Base-by-base conservation (phyloP, 179 eudicot species). In the Patellifolia procumbens region DNA sequence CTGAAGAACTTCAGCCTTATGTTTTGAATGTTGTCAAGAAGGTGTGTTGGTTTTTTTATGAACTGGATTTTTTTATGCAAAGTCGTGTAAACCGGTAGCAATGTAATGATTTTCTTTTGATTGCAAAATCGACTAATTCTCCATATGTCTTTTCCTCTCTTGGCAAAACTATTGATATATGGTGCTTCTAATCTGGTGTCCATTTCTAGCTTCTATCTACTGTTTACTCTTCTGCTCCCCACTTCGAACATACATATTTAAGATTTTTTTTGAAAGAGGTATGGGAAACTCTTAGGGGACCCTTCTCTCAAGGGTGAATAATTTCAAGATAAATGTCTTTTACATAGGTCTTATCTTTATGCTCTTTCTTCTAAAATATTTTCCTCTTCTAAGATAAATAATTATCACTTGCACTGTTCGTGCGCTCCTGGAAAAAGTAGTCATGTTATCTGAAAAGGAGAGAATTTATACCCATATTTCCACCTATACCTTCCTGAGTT, bases 1-100 rank as follows among this genome's bases (percentile, higher is more conserved):
- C 98, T 0, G 99, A 96, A 82, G 99, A 93, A 72, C 98, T 96
- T 58, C 97, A 89, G 81, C 99, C 99, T 31, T 96, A 91, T 80
- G 99, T 95, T 31, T 91, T 93, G 61, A 75, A 89, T 71, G 99
- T 96, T 83, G 99, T 96, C 53, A 91, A 90, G 83, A 96, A 96
- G 92, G 99, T 92, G 22, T n/a, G 69, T 69, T 51, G 12, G 11
- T 63, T 61, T 74, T 53, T 0, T 72, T 56, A 2, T 10, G 17
- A 32, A n/a, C 42, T 20, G 3, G 52, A 8, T 58, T 11, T 48
- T 43, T 43, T 22, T 15, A 16, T 24, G 55, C 46, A 24, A 32
- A 28, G 42, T 29, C 59, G n/a, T 70, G 32, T 13, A 12, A 7
- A 43, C 1, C 11, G 32, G 45, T 12, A 15, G 37, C 75, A n/a